Evolutionary conservation across 2,329 filamentous ascomycete species (phyloP).

Genomic region (Ambrosiella cleistominuta): DNA sequence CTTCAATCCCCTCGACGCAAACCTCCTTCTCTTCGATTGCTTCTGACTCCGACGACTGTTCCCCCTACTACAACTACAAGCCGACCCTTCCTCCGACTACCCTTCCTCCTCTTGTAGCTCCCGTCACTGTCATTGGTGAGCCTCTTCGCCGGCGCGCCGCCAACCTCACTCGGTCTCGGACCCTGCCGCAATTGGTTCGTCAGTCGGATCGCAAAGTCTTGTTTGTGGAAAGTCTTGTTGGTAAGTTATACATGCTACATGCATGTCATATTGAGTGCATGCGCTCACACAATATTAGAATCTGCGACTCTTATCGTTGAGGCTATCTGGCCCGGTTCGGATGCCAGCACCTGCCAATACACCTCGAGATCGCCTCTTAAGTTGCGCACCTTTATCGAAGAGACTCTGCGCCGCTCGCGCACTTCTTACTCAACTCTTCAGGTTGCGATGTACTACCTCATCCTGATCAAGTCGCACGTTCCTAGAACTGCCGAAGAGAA

Average conservation of each 20-base stretch:
- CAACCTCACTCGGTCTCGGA: slow-evolving; percentile 35
- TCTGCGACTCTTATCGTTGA: slow-evolving; percentile 95
- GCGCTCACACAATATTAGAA: slow-evolving; percentile 37
- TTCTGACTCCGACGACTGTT: slow-evolving; percentile 52
- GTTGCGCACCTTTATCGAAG: slow-evolving; percentile 89
- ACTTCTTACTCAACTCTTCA: slow-evolving; percentile 96
- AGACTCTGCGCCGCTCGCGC: slow-evolving; percentile 82
- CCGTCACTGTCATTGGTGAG: slow-evolving; percentile 38
- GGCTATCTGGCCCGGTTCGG: slow-evolving; percentile 88
- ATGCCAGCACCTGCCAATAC: slow-evolving; percentile 48
- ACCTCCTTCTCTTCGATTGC: slow-evolving; percentile 60
- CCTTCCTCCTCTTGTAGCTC: slow-evolving; percentile 27
- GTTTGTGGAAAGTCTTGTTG: slow-evolving; percentile 93
- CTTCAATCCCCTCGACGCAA: slow-evolving; percentile 43
- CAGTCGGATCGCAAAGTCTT: slow-evolving; percentile 84
- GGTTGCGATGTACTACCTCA: slow-evolving; percentile 88
- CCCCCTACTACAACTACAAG: slow-evolving; percentile 33
- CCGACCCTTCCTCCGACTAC: slow-evolving; percentile 30
- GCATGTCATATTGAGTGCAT: slow-evolving; percentile 4
- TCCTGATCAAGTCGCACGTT: slow-evolving; percentile 82
- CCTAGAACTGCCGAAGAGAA: slow-evolving; percentile 66
- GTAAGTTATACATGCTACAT: slow-evolving; percentile 44
- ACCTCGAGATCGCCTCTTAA: slow-evolving; percentile 66
- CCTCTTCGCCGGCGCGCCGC: slow-evolving; percentile 33
- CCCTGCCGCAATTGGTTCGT: slow-evolving; percentile 51